These are phyloP conservation scores for Rhizopus microsporus DNA, from an alignment of 371 early-diverging fungal species.

Conservation along the genomic window DNA sequence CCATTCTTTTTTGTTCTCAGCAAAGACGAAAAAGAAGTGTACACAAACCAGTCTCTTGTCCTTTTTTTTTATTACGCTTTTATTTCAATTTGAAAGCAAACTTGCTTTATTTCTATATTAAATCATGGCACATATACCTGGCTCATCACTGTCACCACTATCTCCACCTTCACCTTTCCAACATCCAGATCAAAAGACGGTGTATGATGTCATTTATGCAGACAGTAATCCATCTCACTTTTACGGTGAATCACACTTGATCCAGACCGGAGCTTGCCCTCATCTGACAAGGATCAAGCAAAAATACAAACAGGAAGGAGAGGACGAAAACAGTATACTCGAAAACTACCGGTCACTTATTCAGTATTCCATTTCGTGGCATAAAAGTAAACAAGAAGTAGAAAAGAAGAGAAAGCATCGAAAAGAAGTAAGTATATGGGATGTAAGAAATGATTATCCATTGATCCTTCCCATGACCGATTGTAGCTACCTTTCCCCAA, in stretches of 20 bases:
- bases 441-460: neutral
- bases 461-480: no score
- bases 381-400: slow-evolving; percentile 26
- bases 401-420: slow-evolving; percentile 19
- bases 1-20: neutral
- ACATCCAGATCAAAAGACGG: slow-evolving; percentile 24
- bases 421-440: slow-evolving; percentile 15
- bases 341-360: slow-evolving; percentile 37
- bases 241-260: slow-evolving; percentile 25
- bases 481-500: slow-evolving; percentile 68
- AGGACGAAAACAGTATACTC: slow-evolving; percentile 26
- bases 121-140: slow-evolving; percentile 13
- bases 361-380: slow-evolving; percentile 41
- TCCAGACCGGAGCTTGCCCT: slow-evolving; percentile 36
- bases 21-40: neutral
- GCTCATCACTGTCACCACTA: slow-evolving; percentile 22
- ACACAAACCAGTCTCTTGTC: neutral
- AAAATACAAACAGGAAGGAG: slow-evolving; percentile 18
- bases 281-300: slow-evolving; percentile 37
- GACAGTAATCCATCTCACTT: slow-evolving; percentile 40
- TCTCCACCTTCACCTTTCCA: slow-evolving; percentile 22
- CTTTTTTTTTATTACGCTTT: neutral
- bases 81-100: neutral
- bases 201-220: slow-evolving; percentile 42
- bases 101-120: neutral